A percentile compares a stretch with the other conserved stretches of the same genome.
These are phyloP conservation scores for Malassezia japonica DNA, from an alignment of 1,284 basidiomycete species.

Conservation along the genomic window DNA sequence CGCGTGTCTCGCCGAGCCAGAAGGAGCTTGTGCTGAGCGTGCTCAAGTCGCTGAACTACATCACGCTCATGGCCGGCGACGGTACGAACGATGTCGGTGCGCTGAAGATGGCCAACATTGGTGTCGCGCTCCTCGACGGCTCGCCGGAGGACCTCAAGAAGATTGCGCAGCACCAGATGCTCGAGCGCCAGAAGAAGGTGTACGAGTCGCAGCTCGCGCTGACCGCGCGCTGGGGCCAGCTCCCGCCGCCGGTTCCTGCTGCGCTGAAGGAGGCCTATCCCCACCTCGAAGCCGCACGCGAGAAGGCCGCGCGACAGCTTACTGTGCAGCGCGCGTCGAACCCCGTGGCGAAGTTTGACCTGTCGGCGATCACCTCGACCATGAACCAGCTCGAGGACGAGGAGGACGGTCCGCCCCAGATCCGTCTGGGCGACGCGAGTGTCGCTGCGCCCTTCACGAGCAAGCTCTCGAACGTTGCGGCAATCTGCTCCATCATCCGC, in stretches of 20 bases:
- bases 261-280: slow-evolving; percentile 37
- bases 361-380: slow-evolving; percentile 33
- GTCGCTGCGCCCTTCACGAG: slow-evolving; percentile 47
- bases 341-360: slow-evolving; percentile 39
- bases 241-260: slow-evolving; percentile 42
- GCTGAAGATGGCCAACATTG: slow-evolving; percentile 47
- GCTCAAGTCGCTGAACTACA: slow-evolving; percentile 41
- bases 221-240: slow-evolving; percentile 31
- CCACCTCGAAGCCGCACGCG: slow-evolving; percentile 42
- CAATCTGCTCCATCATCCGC: slow-evolving; percentile 39
- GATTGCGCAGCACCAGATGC: slow-evolving; percentile 45
- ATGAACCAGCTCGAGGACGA: slow-evolving; percentile 37
- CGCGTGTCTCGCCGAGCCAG: slow-evolving; percentile 44
- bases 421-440: slow-evolving; percentile 43
- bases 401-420: slow-evolving; percentile 48
- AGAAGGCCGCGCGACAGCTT: slow-evolving; percentile 37
- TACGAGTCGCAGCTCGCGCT: slow-evolving; percentile 44
- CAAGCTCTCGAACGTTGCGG: slow-evolving; percentile 36
- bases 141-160: slow-evolving; percentile 42
- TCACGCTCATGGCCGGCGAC: slow-evolving; percentile 48
- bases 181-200: slow-evolving; percentile 45
- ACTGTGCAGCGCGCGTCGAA: slow-evolving; percentile 26
- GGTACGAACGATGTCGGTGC: slow-evolving; percentile 48
- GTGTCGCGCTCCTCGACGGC: slow-evolving; percentile 45
- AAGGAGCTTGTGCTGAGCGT: slow-evolving; percentile 46